Conservation (phyloP, 1,139 yeast genomes). For the Yarrowia galli region DNA sequence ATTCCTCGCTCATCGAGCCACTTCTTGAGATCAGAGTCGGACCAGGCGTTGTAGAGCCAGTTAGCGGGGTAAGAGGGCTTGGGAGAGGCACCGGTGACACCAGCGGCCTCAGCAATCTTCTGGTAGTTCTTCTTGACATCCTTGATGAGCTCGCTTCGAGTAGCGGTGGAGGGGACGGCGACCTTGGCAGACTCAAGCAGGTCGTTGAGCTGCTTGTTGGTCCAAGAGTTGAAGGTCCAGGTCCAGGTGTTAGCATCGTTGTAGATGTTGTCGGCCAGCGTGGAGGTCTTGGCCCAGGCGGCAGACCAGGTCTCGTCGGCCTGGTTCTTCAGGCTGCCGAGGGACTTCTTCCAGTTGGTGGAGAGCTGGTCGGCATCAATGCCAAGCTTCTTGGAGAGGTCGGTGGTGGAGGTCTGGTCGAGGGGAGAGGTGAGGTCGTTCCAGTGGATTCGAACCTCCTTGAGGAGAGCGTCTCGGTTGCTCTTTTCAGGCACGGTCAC, state of each 20-base stretch:
- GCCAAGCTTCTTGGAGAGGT: conserved; percentile 40
- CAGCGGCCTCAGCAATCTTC: conserved; percentile 50
- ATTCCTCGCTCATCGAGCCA: conserved; percentile 63
- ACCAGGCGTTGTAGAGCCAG: conserved; percentile 56
- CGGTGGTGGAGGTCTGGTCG: conserved; percentile 25
- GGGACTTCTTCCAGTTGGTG: conserved; percentile 43
- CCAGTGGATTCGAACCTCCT: conserved; percentile 45
- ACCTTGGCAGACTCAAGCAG: conserved; percentile 53
- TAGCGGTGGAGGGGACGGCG: conserved; percentile 48
- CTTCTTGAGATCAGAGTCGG: conserved; percentile 55
- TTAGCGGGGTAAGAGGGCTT: conserved; percentile 59
- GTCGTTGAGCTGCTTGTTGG: conserved; percentile 51
- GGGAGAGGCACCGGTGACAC: conserved; percentile 47
- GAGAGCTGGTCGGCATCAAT: conserved; percentile 39
- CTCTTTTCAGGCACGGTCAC: conserved; percentile 40
- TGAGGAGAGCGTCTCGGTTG: conserved; percentile 43
- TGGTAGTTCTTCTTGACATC: conserved; percentile 54
- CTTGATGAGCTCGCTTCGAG: conserved; percentile 53
- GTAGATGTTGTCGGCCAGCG: conserved; percentile 41
- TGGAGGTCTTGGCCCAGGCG: conserved; percentile 42
- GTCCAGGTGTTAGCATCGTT: conserved; percentile 42
- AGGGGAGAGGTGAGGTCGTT: conserved; percentile 40
- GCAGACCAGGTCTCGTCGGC: conserved; percentile 42
- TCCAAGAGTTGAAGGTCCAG: conserved; percentile 64
- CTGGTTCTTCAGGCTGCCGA: conserved; percentile 42